Percentiles rank a stretch among this genome's conserved stretches.
Conservation (phyloP, 208 protist species). For the Vickermania ingenoplastis region DNA sequence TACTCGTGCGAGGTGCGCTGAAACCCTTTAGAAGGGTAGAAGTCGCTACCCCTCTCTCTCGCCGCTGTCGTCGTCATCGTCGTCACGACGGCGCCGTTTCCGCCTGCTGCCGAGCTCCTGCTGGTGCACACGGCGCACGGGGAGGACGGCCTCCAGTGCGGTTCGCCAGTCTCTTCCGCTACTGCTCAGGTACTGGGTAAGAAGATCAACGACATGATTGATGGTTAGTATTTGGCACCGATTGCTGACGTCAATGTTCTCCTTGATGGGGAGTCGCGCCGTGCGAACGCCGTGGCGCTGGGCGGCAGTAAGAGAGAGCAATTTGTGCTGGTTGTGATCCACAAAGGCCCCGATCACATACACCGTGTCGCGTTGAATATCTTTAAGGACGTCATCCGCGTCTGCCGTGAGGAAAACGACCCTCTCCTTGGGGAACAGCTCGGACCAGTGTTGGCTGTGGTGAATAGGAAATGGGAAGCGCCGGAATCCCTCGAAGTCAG, state of each 20-base stretch:
- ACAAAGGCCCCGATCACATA: constrained; percentile 88
- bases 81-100: constrained; percentile 16
- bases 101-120: constrained; percentile 15
- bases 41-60: too few species aligned
- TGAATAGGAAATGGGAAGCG: constrained; percentile 34
- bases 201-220: constrained; percentile 78
- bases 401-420: constrained; percentile 81
- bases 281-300: constrained; percentile 49
- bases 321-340: constrained; percentile 82
- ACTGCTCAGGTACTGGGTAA: constrained; percentile 39
- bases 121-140: constrained; percentile 48
- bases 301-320: constrained; percentile 45
- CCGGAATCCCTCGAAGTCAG: constrained; percentile 59
- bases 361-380: constrained; percentile 37
- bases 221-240: constrained; percentile 85
- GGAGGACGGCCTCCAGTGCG: constrained; percentile 60
- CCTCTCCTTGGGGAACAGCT: constrained; percentile 22
- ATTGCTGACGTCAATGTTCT: constrained; percentile 74
- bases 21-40: too few species aligned
- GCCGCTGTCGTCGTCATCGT: too few species aligned
- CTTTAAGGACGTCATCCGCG: constrained; percentile 39
- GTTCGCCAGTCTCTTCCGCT: constrained; percentile 35
- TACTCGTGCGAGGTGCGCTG: too few species aligned
- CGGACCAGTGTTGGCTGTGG: constrained; percentile 51
- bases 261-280: constrained; percentile 67